phyloP scores from a whole-genome alignment of 1,284 basidiomycete genomes.

The Rhodotorula sp. region DNA sequence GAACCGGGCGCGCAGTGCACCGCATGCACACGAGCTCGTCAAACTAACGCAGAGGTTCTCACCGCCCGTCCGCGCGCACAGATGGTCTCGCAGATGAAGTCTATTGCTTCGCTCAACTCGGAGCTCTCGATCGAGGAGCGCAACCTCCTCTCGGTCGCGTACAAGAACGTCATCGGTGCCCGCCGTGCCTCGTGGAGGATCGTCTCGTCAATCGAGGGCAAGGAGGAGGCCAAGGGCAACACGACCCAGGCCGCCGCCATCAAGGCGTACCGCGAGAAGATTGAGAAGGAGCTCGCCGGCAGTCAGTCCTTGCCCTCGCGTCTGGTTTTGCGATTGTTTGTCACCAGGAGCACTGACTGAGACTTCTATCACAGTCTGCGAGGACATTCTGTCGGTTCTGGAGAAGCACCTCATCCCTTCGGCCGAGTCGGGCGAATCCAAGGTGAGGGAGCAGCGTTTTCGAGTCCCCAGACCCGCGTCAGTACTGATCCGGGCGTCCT shows the following conservation, averaged over 20 bases:
- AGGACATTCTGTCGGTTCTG: conserved; percentile 48
- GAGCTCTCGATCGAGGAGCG: conserved; percentile 55
- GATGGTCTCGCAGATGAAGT: conserved; percentile 99
- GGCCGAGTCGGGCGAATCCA: conserved; percentile 48
- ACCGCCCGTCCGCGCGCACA: conserved; percentile 52
- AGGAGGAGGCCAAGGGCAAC: conserved; percentile 52
- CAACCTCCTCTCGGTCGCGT: conserved; percentile 55
- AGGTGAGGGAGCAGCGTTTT: conserved; percentile 15
- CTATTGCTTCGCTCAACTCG: conserved; percentile 68
- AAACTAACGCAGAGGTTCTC: background rate
- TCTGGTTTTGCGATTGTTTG: background rate
- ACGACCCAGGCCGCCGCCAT: conserved; percentile 45
- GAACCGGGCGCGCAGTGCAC: too few species aligned
- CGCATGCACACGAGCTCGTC: background rate
- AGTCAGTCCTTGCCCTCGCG: conserved; percentile 22
- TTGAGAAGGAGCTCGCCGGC: conserved; percentile 44
- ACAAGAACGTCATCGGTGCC: conserved; percentile 55
- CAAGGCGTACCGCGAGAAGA: conserved; percentile 49
- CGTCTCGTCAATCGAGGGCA: conserved; percentile 55
- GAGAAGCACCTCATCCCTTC: conserved; percentile 49
- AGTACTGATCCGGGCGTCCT: background rate
- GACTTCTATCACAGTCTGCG: conserved; percentile 39
- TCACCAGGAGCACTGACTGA: background rate
- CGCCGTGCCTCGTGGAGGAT: conserved; percentile 56
- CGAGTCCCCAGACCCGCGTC: background rate